Base-by-base conservation (phyloP, 2,329 filamentous ascomycete species). In the Dactylonectria macrodidyma region DNA sequence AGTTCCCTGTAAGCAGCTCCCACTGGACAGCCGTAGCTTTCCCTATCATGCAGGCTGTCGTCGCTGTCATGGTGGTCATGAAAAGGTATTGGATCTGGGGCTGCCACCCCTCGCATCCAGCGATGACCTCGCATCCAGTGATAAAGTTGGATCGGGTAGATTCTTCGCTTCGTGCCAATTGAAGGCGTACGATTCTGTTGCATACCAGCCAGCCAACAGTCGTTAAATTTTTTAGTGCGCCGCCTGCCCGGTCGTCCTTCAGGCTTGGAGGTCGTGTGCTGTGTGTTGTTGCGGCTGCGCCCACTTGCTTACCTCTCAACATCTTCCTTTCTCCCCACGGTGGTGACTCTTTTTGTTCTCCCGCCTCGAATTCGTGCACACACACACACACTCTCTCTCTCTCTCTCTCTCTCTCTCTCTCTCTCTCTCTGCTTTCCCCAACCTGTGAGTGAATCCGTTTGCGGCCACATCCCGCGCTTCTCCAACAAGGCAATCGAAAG, bases 41-140 rank as follows among this genome's bases (percentile, higher is more conserved):
- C 19, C 60, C 48, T 47, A 26, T 57, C 44, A 62, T 57, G 60
- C 52, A 51, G 24, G 52, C 44, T n/a, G 52, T 41, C 52, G 54
- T 58, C 16, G 60, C n/a, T 34, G 59, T 26, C 48, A 36, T 54
- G n/a, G 51, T 19, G 33, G n/a, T 19, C 34, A n/a, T 52, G 16
- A 16, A 12, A 19, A 52, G 48, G 51, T 36, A 54, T 54, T 54
- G 51, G 51, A 22, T n/a, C 50, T 52, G 16, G 50, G 50, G 26
- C 30, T 10, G 30, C 50, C n/a, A 33, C 14, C 22, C 33, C 46
- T 19, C 41, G 22, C 19, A 47, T 30, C 26, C 26, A 30, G 26
- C 26, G 26, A 30, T 30, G 26, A 7, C 26, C 26, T 30, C 26
- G 26, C 26, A 30, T 30, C 26, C 26, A 33, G 41, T 44, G 14